Conservation (phyloP, 1,139 yeast species). For the Nadsonia starkeyi-henricii region DNA sequence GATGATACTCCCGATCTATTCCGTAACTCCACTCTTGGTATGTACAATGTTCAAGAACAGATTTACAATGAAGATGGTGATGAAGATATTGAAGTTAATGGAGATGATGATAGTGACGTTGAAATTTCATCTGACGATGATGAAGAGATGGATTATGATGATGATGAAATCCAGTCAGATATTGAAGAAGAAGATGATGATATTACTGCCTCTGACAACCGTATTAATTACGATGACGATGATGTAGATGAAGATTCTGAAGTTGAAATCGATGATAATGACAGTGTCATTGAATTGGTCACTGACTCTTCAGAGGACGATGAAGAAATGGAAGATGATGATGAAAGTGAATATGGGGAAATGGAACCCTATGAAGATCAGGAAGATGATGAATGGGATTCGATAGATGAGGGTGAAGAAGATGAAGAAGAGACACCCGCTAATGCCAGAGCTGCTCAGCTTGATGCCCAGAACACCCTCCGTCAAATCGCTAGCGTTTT, state of each 20-base stretch:
- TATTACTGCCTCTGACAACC: slow-evolving; percentile 19
- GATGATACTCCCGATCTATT: slow-evolving; percentile 69
- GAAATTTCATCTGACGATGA: slow-evolving; percentile 18
- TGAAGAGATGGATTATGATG: slow-evolving; percentile 19
- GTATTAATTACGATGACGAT: slow-evolving; percentile 8
- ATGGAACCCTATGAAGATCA: slow-evolving; percentile 24
- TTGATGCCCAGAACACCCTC: neutral
- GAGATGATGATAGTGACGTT: slow-evolving; percentile 15
- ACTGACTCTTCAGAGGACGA: slow-evolving; percentile 18
- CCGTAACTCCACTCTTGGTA: slow-evolving; percentile 79
- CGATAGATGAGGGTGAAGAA: slow-evolving; percentile 18
- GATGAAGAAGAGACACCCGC: slow-evolving; percentile 14
- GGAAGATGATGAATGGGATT: slow-evolving; percentile 25
- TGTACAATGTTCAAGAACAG: slow-evolving; percentile 75
- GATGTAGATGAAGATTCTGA: slow-evolving; percentile 4
- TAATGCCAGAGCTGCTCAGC: slow-evolving; percentile 6
- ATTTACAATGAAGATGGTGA: slow-evolving; percentile 47
- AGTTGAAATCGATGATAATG: slow-evolving; percentile 11
- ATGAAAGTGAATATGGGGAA: slow-evolving; percentile 20
- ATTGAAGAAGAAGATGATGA: slow-evolving; percentile 24
- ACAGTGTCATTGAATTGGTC: slow-evolving; percentile 7
- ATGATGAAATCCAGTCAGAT: slow-evolving; percentile 22
- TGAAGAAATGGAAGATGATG: slow-evolving; percentile 20
- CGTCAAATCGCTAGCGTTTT: neutral
- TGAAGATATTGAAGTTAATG: slow-evolving; percentile 28